Percentiles rank a stretch among this genome's conserved stretches.
phyloP scores from a whole-genome alignment of 192 early-diverging fungal genomes.

The Coemansia brasiliensis region DNA sequence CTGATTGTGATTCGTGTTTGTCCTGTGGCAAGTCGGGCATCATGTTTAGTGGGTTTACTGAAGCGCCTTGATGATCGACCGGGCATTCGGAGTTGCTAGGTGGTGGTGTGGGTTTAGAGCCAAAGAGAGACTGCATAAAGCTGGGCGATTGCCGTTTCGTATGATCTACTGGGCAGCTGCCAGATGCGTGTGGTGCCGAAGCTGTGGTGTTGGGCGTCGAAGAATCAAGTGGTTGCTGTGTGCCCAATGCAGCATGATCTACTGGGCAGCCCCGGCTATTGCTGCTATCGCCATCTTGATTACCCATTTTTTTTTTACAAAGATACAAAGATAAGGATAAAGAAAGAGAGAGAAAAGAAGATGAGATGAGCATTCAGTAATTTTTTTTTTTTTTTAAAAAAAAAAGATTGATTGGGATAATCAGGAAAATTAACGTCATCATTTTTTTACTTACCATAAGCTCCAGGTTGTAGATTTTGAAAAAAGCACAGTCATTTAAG shows the following conservation, averaged over 20 bases:
- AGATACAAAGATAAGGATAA: background rate
- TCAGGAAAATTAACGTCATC: background rate
- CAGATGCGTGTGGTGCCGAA: constrained; percentile 22
- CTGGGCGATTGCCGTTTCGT: constrained; percentile 12
- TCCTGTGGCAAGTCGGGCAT: constrained; percentile 80
- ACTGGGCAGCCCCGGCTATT: constrained; percentile 17
- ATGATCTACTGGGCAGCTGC: constrained; percentile 32
- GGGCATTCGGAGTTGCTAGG: constrained; percentile 55
- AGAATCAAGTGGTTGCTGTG: background rate
- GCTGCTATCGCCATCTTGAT: background rate
- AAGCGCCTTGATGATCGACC: constrained; percentile 50
- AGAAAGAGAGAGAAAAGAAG: too few relatives aligned
- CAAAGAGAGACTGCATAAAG: constrained; percentile 32
- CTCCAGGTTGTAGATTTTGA: too few relatives aligned
- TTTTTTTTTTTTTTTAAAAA: too few relatives aligned
- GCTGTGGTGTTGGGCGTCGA: too few relatives aligned
- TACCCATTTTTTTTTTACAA: background rate
- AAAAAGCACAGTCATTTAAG: background rate
- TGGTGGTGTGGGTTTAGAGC: constrained; percentile 7
- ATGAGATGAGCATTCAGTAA: background rate
- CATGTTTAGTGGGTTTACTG: constrained; percentile 86
- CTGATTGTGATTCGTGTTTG: constrained; percentile 65
- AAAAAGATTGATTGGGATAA: background rate
- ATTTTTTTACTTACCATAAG: background rate
- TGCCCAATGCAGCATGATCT: constrained; percentile 12